Evolutionary conservation across 2,329 filamentous ascomycete species (phyloP).

Genomic region (Ascochyta koolunga): DNA sequence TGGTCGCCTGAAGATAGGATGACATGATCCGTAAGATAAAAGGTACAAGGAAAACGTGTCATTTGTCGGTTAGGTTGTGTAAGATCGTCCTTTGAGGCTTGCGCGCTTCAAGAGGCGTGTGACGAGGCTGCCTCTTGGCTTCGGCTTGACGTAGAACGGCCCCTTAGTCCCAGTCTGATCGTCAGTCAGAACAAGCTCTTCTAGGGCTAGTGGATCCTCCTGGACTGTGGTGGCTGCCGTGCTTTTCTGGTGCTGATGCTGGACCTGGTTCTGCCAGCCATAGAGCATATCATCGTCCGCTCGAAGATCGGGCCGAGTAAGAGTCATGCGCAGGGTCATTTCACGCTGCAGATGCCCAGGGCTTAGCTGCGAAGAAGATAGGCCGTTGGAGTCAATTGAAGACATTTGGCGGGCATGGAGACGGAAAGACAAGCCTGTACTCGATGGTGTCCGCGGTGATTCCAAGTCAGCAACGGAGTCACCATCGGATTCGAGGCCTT

Average conservation of each 20-base stretch:
- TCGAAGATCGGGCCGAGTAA: constrained; percentile 86
- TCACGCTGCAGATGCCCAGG: constrained; percentile 65
- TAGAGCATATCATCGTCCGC: constrained; percentile 75
- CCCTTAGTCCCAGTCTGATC: constrained; percentile 55
- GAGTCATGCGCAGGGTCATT: constrained; percentile 95
- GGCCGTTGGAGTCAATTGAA: constrained; percentile 38
- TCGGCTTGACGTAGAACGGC: constrained; percentile 53
- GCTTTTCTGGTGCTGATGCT: constrained; percentile 7
- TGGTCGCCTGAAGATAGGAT: constrained; percentile 6
- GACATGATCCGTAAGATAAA: constrained; percentile 4
- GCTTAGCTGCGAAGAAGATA: constrained; percentile 31
- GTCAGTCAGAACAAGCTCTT: constrained; percentile 57
- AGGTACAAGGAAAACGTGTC: not conserved
- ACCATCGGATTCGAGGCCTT: constrained; percentile 40
- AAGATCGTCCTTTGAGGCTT: constrained; percentile 38
- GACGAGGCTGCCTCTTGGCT: constrained; percentile 42
- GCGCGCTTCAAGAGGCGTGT: constrained; percentile 46
- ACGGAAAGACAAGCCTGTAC: constrained; percentile 42
- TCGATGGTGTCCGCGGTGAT: constrained; percentile 47
- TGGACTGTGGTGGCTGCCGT: constrained; percentile 29
- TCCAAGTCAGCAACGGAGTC: constrained; percentile 44
- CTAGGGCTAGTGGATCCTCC: constrained; percentile 62
- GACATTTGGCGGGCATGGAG: constrained; percentile 39
- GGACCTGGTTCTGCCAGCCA: constrained; percentile 61
- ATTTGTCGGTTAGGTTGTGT: constrained; percentile 7